These are phyloP conservation scores for Epichloe aotearoae DNA, from an alignment of 2,329 filamentous ascomycete species.

Conservation along the genomic window DNA sequence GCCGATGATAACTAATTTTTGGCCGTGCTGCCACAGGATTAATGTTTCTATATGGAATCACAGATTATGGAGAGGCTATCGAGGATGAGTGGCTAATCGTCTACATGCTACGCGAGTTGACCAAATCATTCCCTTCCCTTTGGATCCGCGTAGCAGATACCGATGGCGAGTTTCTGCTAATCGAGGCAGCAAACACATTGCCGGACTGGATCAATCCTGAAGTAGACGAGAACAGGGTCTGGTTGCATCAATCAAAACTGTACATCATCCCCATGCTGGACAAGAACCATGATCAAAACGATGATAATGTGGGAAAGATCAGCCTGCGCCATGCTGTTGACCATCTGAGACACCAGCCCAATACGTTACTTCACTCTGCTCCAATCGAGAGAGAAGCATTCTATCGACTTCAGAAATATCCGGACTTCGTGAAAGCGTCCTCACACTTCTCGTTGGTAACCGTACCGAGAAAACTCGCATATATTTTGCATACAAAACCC, in stretches of 20 bases:
- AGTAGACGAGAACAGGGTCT: constrained; percentile 74
- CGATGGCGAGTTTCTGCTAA: constrained; percentile 89
- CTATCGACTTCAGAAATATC: constrained; percentile 75
- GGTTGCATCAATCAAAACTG: constrained; percentile 70
- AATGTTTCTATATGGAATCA: constrained; percentile 58
- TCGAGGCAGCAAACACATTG: constrained; percentile 80
- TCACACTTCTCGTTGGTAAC: constrained; percentile 63
- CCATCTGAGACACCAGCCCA: constrained; percentile 42
- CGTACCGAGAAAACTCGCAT: constrained; percentile 71
- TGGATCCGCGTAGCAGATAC: constrained; percentile 79
- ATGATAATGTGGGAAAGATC: constrained; percentile 24
- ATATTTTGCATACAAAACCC: constrained; percentile 62
- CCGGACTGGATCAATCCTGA: constrained; percentile 89
- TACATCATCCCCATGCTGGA: constrained; percentile 50
- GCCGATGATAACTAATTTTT: neutral
- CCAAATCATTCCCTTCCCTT: constrained; percentile 53
- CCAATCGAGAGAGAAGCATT: constrained; percentile 82
- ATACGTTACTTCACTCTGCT: constrained; percentile 53
- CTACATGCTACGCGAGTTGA: constrained; percentile 73
- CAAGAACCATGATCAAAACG: constrained; percentile 15
- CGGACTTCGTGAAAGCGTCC: constrained; percentile 56
- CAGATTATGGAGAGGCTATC: constrained; percentile 85
- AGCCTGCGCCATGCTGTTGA: constrained; percentile 49
- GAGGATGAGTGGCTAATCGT: constrained; percentile 98
- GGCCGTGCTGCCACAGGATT: constrained; percentile 13